These are phyloP conservation scores for Thielaviopsis euricoi DNA, from an alignment of 2,329 filamentous ascomycete species.

Conservation along the genomic window DNA sequence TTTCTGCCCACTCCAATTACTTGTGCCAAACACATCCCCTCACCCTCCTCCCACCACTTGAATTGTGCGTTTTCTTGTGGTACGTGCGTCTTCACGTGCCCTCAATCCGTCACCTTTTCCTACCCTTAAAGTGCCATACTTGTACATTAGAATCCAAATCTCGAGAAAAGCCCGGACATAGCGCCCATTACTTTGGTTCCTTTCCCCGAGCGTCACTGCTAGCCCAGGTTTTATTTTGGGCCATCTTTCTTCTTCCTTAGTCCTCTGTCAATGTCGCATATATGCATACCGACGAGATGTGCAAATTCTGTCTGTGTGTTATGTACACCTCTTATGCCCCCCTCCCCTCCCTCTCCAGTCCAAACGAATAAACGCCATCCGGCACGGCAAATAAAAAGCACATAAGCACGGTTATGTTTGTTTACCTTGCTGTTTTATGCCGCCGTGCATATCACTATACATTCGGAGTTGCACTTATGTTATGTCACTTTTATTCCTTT, in stretches of 20 bases:
- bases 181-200: background rate
- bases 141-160: background rate
- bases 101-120: background rate
- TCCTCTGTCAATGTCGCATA: background rate
- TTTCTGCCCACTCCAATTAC: background rate
- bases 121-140: background rate
- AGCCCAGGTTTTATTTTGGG: background rate
- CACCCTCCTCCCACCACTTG: background rate
- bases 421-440: background rate
- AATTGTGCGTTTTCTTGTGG: background rate
- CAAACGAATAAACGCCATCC: background rate
- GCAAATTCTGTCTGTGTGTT: background rate
- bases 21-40: background rate
- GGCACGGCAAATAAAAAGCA: background rate
- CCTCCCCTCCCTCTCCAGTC: background rate
- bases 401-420: background rate
- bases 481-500: background rate
- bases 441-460: background rate
- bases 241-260: background rate
- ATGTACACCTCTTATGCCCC: background rate
- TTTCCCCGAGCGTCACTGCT: background rate
- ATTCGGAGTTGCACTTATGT: background rate
- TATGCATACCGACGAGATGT: background rate
- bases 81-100: background rate
- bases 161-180: background rate